phyloP scores from a whole-genome alignment of 108 stramenopile species.

The Epithemia pelagica region DNA sequence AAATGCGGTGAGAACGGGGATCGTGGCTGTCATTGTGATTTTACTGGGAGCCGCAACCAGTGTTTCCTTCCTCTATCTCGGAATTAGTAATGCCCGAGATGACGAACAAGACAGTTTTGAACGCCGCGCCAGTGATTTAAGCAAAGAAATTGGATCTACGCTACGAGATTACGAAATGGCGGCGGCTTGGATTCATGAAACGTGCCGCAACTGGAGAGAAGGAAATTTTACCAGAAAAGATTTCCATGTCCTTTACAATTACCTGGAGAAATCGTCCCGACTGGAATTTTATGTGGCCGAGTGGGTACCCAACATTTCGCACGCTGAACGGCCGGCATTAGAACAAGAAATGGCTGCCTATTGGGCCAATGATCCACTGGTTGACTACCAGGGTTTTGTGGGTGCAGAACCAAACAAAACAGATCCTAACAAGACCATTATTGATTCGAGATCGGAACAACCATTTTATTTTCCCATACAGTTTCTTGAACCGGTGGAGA shows the following conservation, averaged over 20 bases:
- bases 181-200: conserved; percentile 15
- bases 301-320: conserved; percentile 15
- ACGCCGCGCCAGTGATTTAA: conserved; percentile 7
- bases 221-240: conserved; percentile 4
- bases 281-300: conserved; percentile 9
- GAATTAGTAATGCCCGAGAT: conserved; percentile 4
- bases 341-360: not conserved
- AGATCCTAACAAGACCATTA: not conserved
- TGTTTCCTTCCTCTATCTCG: conserved; percentile 11
- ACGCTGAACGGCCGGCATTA: not conserved
- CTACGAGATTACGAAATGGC: conserved; percentile 13
- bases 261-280: not conserved
- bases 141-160: conserved; percentile 7
- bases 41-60: not conserved
- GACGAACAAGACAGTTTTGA: conserved; percentile 5
- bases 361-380: not conserved
- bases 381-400: not conserved
- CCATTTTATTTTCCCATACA: conserved; percentile 17
- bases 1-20: not conserved
- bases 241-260: conserved; percentile 17
- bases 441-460: conserved; percentile 2
- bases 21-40: not conserved
- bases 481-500: conserved; percentile 9
- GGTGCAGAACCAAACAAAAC: not conserved
- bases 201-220: conserved; percentile 7